These are phyloP conservation scores for Ogataea allantospora DNA, from an alignment of 805 yeast species.

Conservation along the genomic window DNA sequence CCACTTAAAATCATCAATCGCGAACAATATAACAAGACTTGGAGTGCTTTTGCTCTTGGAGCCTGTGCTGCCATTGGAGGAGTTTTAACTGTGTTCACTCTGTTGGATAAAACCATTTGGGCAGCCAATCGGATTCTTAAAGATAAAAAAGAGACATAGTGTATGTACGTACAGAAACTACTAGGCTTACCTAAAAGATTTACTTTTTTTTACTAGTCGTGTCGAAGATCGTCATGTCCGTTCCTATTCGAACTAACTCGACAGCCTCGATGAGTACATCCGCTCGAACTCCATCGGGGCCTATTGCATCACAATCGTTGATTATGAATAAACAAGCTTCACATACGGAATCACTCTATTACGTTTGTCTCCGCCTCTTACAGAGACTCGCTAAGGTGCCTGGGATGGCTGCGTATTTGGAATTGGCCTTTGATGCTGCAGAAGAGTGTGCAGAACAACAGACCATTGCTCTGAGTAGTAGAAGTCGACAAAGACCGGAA, in stretches of 20 bases:
- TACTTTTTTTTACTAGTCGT: conserved; percentile 4
- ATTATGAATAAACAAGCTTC: conserved; percentile 64
- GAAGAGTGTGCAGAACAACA: conserved; percentile 73
- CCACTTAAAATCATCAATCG: conserved; percentile 88
- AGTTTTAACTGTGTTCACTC: conserved; percentile 86
- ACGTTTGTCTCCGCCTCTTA: conserved; percentile 58
- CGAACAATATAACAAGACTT: conserved; percentile 69
- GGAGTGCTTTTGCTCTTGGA: conserved; percentile 80
- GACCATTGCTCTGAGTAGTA: conserved; percentile 39
- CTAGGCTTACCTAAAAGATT: neutral
- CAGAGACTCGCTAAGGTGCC: conserved; percentile 56
- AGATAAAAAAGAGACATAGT: conserved; percentile 55
- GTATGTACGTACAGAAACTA: neutral
- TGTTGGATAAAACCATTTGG: conserved; percentile 83
- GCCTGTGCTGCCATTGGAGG: conserved; percentile 91
- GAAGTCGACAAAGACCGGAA: conserved; percentile 6
- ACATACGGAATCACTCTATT: conserved; percentile 66
- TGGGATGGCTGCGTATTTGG: conserved; percentile 66
- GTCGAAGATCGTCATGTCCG: conserved; percentile 8
- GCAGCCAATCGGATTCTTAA: conserved; percentile 79
- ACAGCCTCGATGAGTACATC: conserved; percentile 24
- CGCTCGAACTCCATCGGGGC: conserved; percentile 41
- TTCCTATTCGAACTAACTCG: conserved; percentile 23
- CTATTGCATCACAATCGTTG: conserved; percentile 42
- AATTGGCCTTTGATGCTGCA: conserved; percentile 61